phyloP scores from a whole-genome alignment of 1,284 basidiomycete species.

The Pseudomicrostroma phylloplanum region DNA sequence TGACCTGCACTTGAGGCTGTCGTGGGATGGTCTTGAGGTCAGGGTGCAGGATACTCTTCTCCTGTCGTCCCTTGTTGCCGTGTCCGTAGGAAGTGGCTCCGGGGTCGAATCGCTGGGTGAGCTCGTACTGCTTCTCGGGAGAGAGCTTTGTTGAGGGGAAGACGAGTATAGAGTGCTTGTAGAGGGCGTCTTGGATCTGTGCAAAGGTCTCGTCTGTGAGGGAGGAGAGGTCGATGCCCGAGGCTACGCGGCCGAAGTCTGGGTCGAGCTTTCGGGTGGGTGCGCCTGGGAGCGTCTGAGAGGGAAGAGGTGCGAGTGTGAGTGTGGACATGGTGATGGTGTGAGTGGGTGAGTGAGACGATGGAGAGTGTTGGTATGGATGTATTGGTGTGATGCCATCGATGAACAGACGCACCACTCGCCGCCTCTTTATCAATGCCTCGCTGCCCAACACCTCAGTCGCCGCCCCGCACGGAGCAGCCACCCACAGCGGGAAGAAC shows the following conservation, averaged over 20 bases:
- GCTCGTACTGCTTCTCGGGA: constrained; percentile 34
- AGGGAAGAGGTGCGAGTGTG: not conserved
- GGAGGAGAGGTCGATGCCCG: constrained; percentile 9
- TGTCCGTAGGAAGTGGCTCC: constrained; percentile 36
- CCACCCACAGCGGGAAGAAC: not conserved
- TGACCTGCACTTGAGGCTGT: constrained; percentile 50
- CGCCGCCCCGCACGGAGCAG: not conserved
- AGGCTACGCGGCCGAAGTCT: constrained; percentile 14
- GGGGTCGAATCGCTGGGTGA: constrained; percentile 36
- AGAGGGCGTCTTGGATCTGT: constrained; percentile 35
- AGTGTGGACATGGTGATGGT: not conserved
- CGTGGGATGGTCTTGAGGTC: constrained; percentile 50
- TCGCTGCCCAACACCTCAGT: too few species aligned
- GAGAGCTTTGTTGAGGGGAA: constrained; percentile 36
- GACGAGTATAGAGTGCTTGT: constrained; percentile 44
- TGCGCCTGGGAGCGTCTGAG: constrained; percentile 6
- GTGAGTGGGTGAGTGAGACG: not conserved
- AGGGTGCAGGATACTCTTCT: constrained; percentile 47
- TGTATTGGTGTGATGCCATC: not conserved
- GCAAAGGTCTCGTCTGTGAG: constrained; percentile 7
- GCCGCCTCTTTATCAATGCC: not conserved
- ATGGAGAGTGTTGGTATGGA: not conserved
- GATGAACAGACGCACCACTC: constrained; percentile 4
- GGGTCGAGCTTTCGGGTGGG: constrained; percentile 10
- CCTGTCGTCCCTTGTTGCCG: constrained; percentile 22